A percentile compares a stretch with the other conserved stretches of the same genome.
phyloP scores from a whole-genome alignment of 768 basidiomycete species.

The Phylloporus sp. region DNA sequence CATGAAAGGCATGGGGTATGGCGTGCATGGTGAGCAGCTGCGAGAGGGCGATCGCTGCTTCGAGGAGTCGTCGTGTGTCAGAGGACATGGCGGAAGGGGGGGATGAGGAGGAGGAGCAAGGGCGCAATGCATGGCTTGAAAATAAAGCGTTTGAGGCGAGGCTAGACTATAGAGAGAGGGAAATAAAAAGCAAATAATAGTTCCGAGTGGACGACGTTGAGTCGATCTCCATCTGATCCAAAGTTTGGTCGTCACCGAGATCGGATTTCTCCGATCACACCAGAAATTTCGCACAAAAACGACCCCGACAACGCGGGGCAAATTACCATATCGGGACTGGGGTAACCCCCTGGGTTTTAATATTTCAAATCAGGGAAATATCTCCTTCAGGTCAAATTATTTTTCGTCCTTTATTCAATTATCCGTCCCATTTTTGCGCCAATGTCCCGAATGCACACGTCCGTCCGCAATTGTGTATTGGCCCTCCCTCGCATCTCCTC shows the following conservation, averaged over 20 bases:
- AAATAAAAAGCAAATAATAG: conserved; percentile 34
- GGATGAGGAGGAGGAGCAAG: conserved; percentile 24
- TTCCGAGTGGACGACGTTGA: not conserved
- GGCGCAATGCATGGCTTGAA: conserved; percentile 53
- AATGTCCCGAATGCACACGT: conserved; percentile 32
- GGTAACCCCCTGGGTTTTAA: conserved; percentile 17
- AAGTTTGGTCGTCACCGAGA: conserved; percentile 13
- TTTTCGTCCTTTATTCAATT: conserved; percentile 23
- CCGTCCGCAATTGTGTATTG: conserved; percentile 37
- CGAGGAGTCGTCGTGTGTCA: conserved; percentile 68
- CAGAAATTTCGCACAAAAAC: not conserved
- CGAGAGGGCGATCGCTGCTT: conserved; percentile 75
- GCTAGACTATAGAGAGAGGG: conserved; percentile 33
- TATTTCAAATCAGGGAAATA: conserved; percentile 19
- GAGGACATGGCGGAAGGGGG: conserved; percentile 42
- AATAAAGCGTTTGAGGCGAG: conserved; percentile 37
- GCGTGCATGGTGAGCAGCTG: conserved; percentile 47
- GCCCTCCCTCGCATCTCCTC: conserved; percentile 7
- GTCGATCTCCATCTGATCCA: conserved; percentile 29
- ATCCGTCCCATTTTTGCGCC: not conserved
- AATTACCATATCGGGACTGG: conserved; percentile 11
- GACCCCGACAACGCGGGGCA: conserved; percentile 16
- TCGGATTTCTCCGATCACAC: conserved; percentile 28
- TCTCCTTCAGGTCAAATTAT: conserved; percentile 9
- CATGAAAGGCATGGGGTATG: conserved; percentile 80